Evolutionary conservation across 2,329 filamentous ascomycete species (phyloP), one percentile per base, ranked within the genome.

Genomic region (Chrysoporthe deuterocubensis): DNA sequence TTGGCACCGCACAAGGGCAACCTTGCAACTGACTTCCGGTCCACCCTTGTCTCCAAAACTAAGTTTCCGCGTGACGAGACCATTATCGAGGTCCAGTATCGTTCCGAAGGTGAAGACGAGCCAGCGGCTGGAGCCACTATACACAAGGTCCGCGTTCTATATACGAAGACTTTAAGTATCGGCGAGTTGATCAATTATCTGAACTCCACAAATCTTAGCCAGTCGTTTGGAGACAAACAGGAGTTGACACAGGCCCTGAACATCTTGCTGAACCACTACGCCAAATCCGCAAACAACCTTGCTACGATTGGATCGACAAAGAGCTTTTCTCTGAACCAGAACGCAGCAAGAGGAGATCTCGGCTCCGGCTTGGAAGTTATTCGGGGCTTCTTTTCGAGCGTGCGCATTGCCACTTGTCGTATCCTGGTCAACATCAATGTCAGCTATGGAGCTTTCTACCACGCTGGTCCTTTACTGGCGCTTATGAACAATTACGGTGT

Each of bases 341-440:
- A 18, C 9, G 44, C 44, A 6, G 44, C 44, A 46, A 46, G 4
- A 5, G 5, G 44, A 11, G 69, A 75, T 32, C 73, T 80, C 1
- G 71, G 71, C 4, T 57, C 32, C 37, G 74, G 76, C 34, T 69
- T 80, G 1, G 57, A 58, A 2, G 78, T 74, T 2, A 65, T 77
- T 26, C 74, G 75, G 1, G 79, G 78, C 7, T 78, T 75, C 66
- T 78, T 75, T 65, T 71, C 75, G 16, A 78, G 77, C 58, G 73
- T 78, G 42, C 72, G 76, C n/a, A 57, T 72, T 18, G 76, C 76
- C 1, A 77, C 78, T 2, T 69, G 71, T 14, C 74, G 77, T 0
- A 57, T 79, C 11, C 71, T 78, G 1, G 75, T 78, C 64, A 79
- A 79, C 40, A 73, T 79, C 60, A 78, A 80, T 58, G 74, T 79